Base-by-base conservation (phyloP, 176 grass and related monocot species). In the Alloteropsis semialata region DNA sequence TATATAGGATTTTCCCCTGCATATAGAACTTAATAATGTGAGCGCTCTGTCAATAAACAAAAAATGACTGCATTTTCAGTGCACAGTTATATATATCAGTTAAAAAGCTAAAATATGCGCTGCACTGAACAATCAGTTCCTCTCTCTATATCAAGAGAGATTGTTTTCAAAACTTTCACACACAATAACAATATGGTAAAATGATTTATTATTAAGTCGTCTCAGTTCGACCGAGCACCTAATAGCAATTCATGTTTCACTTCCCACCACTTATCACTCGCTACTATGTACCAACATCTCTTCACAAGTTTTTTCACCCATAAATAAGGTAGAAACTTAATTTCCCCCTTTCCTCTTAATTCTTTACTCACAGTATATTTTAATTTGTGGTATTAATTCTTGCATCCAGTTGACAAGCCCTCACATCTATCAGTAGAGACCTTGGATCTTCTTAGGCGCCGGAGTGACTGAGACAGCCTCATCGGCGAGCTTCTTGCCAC, bases 351-450 rank as follows among this genome's bases (percentile, higher is more conserved):
- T 33, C 2, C 7, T 25, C 69, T 27, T 58, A 24, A 43, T 56
- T 84, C 48, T 58, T 84, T 77, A 58, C 48, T 84, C 60, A 55
- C 62, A 46, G 36, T 83, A 72, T 18, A 49, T 25, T 50, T 50
- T 72, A 72, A 24, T 24, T 68, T 25, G 25, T 30, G 22, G 32
- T 53, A 45, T 17, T 34, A 44, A 43, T 58, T 68, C 37, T 68
- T 51, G 24, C 58, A 12, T 15, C 44, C 33, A 32, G 36, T 77
- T 55, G 71, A 54, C 21, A 32, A 42, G 13, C 6, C 0, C 19
- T 10, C 22, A 39, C 34, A 79, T 43, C 58, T 81, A 78, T 88
- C 84, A 97, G 61, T 91, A 97, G 86, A 93, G 89, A 86, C 86
- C 82, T 78, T 97, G 86, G 72, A 90, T 81, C 69, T 89, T 97